Percentiles rank a stretch among this genome's conserved stretches.
Conservation (phyloP, 2,329 filamentous ascomycete species). For the Fusarium phyllophilum region DNA sequence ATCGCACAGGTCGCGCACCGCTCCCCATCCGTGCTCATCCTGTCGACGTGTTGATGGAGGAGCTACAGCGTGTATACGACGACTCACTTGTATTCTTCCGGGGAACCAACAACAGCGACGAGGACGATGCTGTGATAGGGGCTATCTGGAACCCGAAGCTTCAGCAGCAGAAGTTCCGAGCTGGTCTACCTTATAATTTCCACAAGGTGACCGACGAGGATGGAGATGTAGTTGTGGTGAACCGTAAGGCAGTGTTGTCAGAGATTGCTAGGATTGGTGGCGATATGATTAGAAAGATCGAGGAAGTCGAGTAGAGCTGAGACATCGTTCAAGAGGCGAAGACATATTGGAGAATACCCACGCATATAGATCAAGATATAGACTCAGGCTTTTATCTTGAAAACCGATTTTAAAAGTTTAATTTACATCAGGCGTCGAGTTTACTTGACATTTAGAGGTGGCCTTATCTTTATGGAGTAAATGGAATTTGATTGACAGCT, state of each 20-base stretch:
- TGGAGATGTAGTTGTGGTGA: slow-evolving; percentile 67
- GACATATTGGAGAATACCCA: slow-evolving; percentile 22
- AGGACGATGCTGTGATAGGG: slow-evolving; percentile 63
- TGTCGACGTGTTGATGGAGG: slow-evolving; percentile 69
- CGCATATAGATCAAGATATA: slow-evolving; percentile 27
- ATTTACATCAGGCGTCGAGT: neutral
- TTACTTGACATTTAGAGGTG: neutral
- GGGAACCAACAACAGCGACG: slow-evolving; percentile 58
- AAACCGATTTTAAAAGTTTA: neutral
- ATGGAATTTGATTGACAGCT: neutral
- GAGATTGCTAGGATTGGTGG: slow-evolving; percentile 78
- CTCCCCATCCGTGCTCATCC: slow-evolving; percentile 68
- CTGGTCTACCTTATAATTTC: slow-evolving; percentile 74
- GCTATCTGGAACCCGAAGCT: slow-evolving; percentile 69
- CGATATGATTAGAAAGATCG: slow-evolving; percentile 74
- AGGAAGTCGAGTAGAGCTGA: slow-evolving; percentile 51
- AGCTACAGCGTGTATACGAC: slow-evolving; percentile 74
- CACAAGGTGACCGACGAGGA: slow-evolving; percentile 48
- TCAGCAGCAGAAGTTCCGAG: slow-evolving; percentile 70
- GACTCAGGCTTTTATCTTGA: neutral
- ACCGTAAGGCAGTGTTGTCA: slow-evolving; percentile 72
- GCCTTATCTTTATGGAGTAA: neutral
- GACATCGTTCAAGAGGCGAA: neutral
- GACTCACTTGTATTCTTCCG: slow-evolving; percentile 83
- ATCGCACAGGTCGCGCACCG: slow-evolving; percentile 58